Base-by-base conservation (phyloP, 2,329 filamentous ascomycete species). In the Talaromyces sp. region DNA sequence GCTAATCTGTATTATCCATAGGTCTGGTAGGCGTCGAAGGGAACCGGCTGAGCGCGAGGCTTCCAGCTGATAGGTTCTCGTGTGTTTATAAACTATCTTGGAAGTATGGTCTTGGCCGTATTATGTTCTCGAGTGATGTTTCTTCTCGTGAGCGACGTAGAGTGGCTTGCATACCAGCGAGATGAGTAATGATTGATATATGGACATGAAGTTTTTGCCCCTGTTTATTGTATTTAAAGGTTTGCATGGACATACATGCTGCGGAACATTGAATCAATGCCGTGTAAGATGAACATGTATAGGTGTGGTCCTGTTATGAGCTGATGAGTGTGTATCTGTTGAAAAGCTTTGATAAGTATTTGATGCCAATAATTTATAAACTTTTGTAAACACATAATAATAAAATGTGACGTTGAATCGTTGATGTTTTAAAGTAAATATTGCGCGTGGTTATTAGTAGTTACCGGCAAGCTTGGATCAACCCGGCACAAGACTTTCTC, bases 21-120 rank as follows among this genome's bases (percentile, higher is more conserved):
- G 61, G 58, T 63, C 61, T 56, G 51, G 61, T 46, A 61, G 56
- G 51, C 61, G 61, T 38, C 61, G 61, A 14, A 60, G 61, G 46
- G 58, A 63, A 50, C 56, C 56, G 21, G 17, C 41, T 41, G 54
- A 56, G 38, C 61, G 54, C 38, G 61, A 61, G 17, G 31, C 58
- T 26, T 61, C 59, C 38, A 54, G 31, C 38, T 57, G 43, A 46
- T 27, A 52, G 48, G 17, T 4, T 50, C 24, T 52, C 24, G 29
- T 31, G 27, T 52, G n/a, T 17, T 14, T 52, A 17, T 29, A 52
- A 46, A 12, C 48, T 52, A 17, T 52, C 24, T 29, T 52, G 48
- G 27, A 52, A 17, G 19, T 29, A 52, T 17, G 6, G 19, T 19
- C 48, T n/a, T 46, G 43, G 24, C 19, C 43, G 48, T 52, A 26